A percentile compares a stretch with the other conserved stretches of the same genome.
phyloP scores from a whole-genome alignment of 2,329 filamentous ascomycete species.

The Exophiala bonariae region DNA sequence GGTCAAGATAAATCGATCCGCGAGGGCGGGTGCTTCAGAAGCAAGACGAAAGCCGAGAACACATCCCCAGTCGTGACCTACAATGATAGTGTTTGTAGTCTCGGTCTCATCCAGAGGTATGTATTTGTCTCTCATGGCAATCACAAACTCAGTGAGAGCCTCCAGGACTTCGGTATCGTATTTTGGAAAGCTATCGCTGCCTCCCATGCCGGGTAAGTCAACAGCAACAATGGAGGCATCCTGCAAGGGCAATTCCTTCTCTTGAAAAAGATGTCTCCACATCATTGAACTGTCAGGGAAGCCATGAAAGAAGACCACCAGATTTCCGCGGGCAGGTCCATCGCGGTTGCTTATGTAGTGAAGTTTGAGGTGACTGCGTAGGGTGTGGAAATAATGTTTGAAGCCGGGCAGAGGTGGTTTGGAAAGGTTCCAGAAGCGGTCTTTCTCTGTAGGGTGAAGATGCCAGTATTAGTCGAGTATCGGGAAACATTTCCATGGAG shows the following conservation, averaged over 20 bases:
- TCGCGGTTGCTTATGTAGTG: conserved; percentile 54
- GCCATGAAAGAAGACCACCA: conserved; percentile 59
- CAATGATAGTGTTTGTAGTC: conserved; percentile 41
- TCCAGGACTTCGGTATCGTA: conserved; percentile 56
- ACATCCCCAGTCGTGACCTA: conserved; percentile 58
- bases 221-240: conserved; percentile 53
- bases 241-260: conserved; percentile 37
- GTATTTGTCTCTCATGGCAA: conserved; percentile 51
- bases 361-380: conserved; percentile 51
- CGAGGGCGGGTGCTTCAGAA: conserved; percentile 57
- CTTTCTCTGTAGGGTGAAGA: conserved; percentile 41
- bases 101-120: conserved; percentile 33
- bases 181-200: conserved; percentile 51
- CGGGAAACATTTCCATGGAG: background rate
- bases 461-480: conserved; percentile 3
- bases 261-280: conserved; percentile 52
- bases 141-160: conserved; percentile 53
- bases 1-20: conserved; percentile 56
- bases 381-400: conserved; percentile 53
- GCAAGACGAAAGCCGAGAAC: conserved; percentile 55
- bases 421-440: conserved; percentile 56
- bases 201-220: conserved; percentile 61
- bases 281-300: conserved; percentile 60
- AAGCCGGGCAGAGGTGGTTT: conserved; percentile 39
- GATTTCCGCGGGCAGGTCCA: conserved; percentile 27